These are phyloP conservation scores for Pyracantha coccinea DNA, from an alignment of 331 rosid genomes.

Conservation along the genomic window DNA sequence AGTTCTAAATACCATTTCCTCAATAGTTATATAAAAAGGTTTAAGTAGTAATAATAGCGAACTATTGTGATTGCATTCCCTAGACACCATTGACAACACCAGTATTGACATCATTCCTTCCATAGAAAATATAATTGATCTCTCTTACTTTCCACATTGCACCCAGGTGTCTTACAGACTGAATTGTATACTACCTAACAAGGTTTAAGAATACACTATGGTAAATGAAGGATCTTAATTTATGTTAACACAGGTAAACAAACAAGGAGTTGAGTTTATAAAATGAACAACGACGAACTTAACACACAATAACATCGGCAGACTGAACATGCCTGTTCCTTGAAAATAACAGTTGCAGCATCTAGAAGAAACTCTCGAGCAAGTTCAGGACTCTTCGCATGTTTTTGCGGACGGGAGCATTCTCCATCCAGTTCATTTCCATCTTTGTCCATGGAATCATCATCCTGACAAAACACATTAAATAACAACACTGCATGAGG, in stretches of 20 bases:
- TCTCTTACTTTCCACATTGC: background rate
- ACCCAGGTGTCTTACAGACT: background rate
- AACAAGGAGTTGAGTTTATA: background rate
- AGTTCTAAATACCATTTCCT: background rate
- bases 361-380: slow-evolving; percentile 96
- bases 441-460: slow-evolving; percentile 89
- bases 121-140: background rate
- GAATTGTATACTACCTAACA: background rate
- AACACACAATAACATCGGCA: slow-evolving; percentile 7
- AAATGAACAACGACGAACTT: background rate
- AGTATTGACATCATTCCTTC: background rate
- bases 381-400: slow-evolving; percentile 99
- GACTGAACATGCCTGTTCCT: slow-evolving; percentile 76
- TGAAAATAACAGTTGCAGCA: slow-evolving; percentile 95
- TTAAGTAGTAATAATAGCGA: background rate
- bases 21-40: background rate
- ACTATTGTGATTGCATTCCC: background rate
- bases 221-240: background rate
- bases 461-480: slow-evolving; percentile 54
- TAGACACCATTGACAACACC: background rate
- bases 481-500: slow-evolving; percentile 17
- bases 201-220: background rate
- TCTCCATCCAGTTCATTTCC: slow-evolving; percentile 96
- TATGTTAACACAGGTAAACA: background rate
- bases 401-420: slow-evolving; percentile 99